A percentile compares a stretch with the other conserved stretches of the same genome.
These are phyloP conservation scores for Rhizophora apiculata DNA, from an alignment of 345 rosid species.

Conservation along the genomic window DNA sequence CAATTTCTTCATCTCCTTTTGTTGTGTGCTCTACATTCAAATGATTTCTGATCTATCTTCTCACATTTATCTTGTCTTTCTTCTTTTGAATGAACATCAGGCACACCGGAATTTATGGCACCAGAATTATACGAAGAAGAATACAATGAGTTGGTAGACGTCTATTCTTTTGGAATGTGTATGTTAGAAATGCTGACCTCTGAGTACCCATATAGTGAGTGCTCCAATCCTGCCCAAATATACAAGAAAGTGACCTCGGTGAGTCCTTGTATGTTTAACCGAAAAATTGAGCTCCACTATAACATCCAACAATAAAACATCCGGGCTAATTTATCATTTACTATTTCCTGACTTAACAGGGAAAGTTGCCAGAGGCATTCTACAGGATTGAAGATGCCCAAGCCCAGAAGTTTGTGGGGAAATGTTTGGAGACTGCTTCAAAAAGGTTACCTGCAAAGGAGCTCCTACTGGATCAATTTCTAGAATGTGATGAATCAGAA, in stretches of 20 bases:
- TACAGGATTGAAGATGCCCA: slow-evolving; percentile 55
- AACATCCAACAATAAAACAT: background rate
- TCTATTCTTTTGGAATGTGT: slow-evolving; percentile 36
- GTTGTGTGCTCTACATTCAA: background rate
- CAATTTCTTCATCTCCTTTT: slow-evolving; percentile 1
- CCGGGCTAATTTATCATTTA: background rate
- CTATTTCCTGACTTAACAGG: slow-evolving; percentile 36
- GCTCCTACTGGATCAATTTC: slow-evolving; percentile 69
- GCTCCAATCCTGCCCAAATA: slow-evolving; percentile 36
- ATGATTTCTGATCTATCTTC: background rate
- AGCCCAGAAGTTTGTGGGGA: slow-evolving; percentile 70
- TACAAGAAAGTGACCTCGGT: slow-evolving; percentile 38
- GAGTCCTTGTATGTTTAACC: slow-evolving; percentile 3
- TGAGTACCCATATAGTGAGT: slow-evolving; percentile 32
- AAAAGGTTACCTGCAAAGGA: slow-evolving; percentile 73
- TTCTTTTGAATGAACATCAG: background rate
- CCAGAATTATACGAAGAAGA: slow-evolving; percentile 35
- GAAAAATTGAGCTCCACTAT: background rate
- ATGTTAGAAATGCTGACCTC: slow-evolving; percentile 33
- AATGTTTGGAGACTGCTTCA: slow-evolving; percentile 66
- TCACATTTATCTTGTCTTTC: background rate
- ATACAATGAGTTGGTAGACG: slow-evolving; percentile 29
- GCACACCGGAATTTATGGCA: slow-evolving; percentile 35
- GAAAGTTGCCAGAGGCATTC: slow-evolving; percentile 84
- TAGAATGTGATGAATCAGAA: slow-evolving; percentile 40